Base-by-base conservation (phyloP, 345 rosid species). In the Bruguiera gymnorhiza region DNA sequence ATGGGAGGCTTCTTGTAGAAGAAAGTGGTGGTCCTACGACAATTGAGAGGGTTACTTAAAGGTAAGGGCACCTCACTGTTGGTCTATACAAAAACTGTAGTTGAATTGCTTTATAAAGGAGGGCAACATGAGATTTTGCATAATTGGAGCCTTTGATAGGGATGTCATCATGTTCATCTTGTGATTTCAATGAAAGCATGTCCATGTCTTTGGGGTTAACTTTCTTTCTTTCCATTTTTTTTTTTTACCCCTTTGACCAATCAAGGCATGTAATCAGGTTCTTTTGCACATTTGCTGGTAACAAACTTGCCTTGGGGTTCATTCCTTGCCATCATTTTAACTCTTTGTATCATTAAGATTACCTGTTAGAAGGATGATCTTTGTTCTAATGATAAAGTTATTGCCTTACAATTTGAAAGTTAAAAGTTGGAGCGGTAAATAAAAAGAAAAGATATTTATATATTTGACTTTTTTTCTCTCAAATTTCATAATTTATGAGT, bases 41-140 rank as follows among this genome's bases (percentile, higher is more conserved):
- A 58, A 65, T 24, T 6, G 73, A 62, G 27, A 72, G 67, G 55
- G 43, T 67, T 64, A 70, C 73, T 77, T 68, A 51, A 72, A 60
- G 70, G 19, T 24, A 37, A 43, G 69, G 29, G 73, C 52, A 52
- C 75, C 58, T 62, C 53, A 50, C 54, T 8, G 58, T 54, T 72
- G 65, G 56, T 31, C 51, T 66, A 60, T 48, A 3, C 46, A 58
- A 59, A 65, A 55, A 62, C 20, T 58, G 21, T 63, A n/a, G 8
- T 78, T 63, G 60, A 52, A 29, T 21, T 58, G 62, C 76, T 82
- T 75, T 69, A 74, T 63, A 72, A 69, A 78, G 80, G 84, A 73
- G 78, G 78, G 76, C 70, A 76, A 69, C 83, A 70, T 76, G 80
- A 74, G 62, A 67, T 71, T 71, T 74, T 81, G 86, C 88, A 73